Evolutionary conservation across 164 flowering plant species (phyloP).

Genomic region (Sedum album): DNA sequence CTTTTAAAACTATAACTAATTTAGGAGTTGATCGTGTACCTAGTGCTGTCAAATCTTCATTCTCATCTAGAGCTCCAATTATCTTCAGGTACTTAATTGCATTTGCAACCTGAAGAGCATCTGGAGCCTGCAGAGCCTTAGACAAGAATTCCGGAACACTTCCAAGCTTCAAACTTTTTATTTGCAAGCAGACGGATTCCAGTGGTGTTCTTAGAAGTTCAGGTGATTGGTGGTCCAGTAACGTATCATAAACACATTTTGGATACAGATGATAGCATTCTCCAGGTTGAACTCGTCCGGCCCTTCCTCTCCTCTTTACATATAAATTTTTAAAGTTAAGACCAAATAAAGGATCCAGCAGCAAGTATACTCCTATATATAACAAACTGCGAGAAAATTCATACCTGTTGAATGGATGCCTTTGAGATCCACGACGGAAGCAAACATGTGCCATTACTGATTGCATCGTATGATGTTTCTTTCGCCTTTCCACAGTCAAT

Average conservation of each 20-base stretch:
- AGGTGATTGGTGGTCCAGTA: slow-evolving; percentile 85
- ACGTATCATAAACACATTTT: slow-evolving; percentile 82
- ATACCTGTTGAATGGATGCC: slow-evolving; percentile 88
- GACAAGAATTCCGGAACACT: slow-evolving; percentile 86
- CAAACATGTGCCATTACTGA: slow-evolving; percentile 91
- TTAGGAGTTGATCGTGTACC: slow-evolving; percentile 31
- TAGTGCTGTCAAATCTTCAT: slow-evolving; percentile 72
- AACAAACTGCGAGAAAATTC: slow-evolving; percentile 4
- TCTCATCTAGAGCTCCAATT: slow-evolving; percentile 86
- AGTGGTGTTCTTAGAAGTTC: slow-evolving; percentile 91
- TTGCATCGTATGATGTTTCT: slow-evolving; percentile 97
- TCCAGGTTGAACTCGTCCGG: slow-evolving; percentile 98
- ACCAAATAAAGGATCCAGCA: neutral
- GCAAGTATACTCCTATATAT: neutral
- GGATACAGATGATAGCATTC: slow-evolving; percentile 97
- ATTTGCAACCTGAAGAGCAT: slow-evolving; percentile 85
- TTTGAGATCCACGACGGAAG: slow-evolving; percentile 98
- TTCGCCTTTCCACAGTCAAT: slow-evolving; percentile 98
- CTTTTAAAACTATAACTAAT: no score
- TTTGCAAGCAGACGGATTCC: slow-evolving; percentile 92
- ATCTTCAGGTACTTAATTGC: slow-evolving; percentile 82
- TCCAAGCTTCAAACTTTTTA: slow-evolving; percentile 87
- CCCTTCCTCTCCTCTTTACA: slow-evolving; percentile 95
- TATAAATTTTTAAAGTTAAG: neutral
- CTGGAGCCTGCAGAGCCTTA: slow-evolving; percentile 86